Base-by-base conservation (phyloP, 2,329 filamentous ascomycete genomes). In the Fusarium sp. region DNA sequence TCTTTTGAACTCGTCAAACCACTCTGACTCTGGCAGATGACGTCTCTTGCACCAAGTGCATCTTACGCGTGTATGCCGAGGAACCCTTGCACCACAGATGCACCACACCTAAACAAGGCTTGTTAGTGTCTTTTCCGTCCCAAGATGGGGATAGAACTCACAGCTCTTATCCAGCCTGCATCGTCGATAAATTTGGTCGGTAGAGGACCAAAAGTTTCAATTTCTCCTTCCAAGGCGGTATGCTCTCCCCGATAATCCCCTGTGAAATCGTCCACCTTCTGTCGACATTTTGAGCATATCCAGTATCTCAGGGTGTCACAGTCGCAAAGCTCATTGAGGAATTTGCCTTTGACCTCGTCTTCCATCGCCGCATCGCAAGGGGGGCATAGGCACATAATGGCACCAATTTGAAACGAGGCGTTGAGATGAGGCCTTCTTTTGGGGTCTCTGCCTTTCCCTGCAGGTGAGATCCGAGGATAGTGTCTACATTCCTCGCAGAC, bases 401-500 rank as follows among this genome's bases (percentile, higher is more conserved):
- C 61, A 2, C 58, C 45, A 1, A 71, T 48, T 16, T 65, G 16
- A 1, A 13, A 22, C 1, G 48, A 31, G 0, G 45, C 57, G 20
- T 65, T 68, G 1, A 72, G 33, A 11, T 77, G 74, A 0, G 74
- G 74, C 4, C 72, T 35, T 6, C 74, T 70, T 8, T 66, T 29
- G 0, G 69, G 61, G 5, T 57, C 48, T n/a, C 10, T 13, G 3
- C 11, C 18, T 52, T 27, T 52, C 11, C 0, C 22, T 29, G 8
- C 0, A 33, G 6, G 67, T 10, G 64, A 41, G 14, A 54, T 67
- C 0, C 75, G 72, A 0, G 67, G 69, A 43, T 74, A 77, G 5
- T 39, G 69, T 2, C 72, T 68, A 1, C 75, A 77, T 64, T 77
- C 75, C 1, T 77, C 74, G 6, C 75, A 77, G 2, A 77, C 9